phyloP scores from a whole-genome alignment of 495 filamentous ascomycete species.

The Collariella sp. region DNA sequence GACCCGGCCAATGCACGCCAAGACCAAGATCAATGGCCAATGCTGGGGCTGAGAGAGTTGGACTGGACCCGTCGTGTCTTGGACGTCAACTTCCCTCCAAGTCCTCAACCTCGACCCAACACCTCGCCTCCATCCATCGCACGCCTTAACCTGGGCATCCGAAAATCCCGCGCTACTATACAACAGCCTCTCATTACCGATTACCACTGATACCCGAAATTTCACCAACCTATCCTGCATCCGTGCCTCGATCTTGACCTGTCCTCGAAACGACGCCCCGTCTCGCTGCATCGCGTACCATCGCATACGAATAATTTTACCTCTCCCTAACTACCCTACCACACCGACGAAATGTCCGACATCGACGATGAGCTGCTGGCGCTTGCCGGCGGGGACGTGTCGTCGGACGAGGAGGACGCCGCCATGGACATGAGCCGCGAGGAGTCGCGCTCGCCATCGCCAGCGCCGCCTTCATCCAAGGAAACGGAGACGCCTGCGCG shows the following conservation, averaged over 20 bases:
- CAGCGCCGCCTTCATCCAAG: conserved; percentile 25
- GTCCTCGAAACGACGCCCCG: background rate
- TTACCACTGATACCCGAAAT: too few species aligned
- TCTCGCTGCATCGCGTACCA: background rate
- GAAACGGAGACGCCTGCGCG: conserved; percentile 26
- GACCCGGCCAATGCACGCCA: background rate
- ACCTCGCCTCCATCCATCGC: background rate
- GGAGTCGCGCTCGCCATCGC: conserved; percentile 28
- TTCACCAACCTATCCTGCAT: too few species aligned
- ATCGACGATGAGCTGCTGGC: conserved; percentile 84
- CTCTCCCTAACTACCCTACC: background rate
- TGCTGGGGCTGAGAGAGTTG: conserved; percentile 1
- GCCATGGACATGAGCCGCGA: conserved; percentile 32
- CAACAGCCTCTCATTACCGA: too few species aligned
- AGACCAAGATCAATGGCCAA: background rate
- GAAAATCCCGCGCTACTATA: too few species aligned
- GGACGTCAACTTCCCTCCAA: background rate
- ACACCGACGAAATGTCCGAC: conserved; percentile 57
- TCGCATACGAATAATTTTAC: background rate
- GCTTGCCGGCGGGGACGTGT: conserved; percentile 60
- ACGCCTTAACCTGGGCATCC: too few species aligned
- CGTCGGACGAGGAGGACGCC: conserved; percentile 43
- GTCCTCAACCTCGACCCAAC: background rate
- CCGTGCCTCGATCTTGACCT: background rate
- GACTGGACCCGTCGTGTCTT: too few species aligned